These are phyloP conservation scores for Phaffia rhodozyma DNA, from an alignment of 1,284 basidiomycete species.

Conservation along the genomic window DNA sequence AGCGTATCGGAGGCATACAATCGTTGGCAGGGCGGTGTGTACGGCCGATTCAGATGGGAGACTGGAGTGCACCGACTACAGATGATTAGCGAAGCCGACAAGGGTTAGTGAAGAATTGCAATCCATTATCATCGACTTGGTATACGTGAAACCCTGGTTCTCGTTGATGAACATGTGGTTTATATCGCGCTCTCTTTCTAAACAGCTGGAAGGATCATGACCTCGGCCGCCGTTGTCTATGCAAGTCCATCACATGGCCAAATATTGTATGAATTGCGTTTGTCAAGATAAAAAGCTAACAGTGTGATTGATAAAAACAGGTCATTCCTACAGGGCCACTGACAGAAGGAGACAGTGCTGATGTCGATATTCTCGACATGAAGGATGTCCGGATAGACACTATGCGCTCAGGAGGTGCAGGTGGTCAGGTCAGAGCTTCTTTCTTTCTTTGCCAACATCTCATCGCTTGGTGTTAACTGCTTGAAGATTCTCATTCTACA, in stretches of 20 bases:
- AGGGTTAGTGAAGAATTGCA: constrained; percentile 77
- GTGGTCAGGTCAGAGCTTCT: constrained; percentile 59
- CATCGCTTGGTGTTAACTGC: not conserved
- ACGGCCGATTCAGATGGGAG: constrained; percentile 71
- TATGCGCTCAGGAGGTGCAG: constrained; percentile 92
- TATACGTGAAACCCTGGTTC: constrained; percentile 37
- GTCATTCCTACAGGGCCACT: too few relatives aligned
- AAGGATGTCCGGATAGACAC: constrained; percentile 84
- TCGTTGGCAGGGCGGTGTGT: constrained; percentile 47
- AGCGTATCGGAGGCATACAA: constrained; percentile 57
- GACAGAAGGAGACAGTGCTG: constrained; percentile 30
- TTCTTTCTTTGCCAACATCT: too few relatives aligned
- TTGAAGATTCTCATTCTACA: constrained; percentile 30
- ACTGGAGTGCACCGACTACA: constrained; percentile 94
- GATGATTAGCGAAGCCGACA: constrained; percentile 70
- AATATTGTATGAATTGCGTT: constrained; percentile 36
- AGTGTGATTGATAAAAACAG: too few relatives aligned
- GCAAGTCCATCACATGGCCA: constrained; percentile 49
- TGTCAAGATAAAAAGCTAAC: too few relatives aligned
- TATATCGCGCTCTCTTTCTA: too few relatives aligned
- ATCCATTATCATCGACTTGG: constrained; percentile 84
- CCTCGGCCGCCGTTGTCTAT: constrained; percentile 68
- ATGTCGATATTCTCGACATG: constrained; percentile 49
- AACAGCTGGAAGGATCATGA: constrained; percentile 73
- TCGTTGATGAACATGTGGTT: too few relatives aligned